These are phyloP conservation scores for Xylaria palmicola DNA, from an alignment of 495 filamentous ascomycete species.

Conservation along the genomic window DNA sequence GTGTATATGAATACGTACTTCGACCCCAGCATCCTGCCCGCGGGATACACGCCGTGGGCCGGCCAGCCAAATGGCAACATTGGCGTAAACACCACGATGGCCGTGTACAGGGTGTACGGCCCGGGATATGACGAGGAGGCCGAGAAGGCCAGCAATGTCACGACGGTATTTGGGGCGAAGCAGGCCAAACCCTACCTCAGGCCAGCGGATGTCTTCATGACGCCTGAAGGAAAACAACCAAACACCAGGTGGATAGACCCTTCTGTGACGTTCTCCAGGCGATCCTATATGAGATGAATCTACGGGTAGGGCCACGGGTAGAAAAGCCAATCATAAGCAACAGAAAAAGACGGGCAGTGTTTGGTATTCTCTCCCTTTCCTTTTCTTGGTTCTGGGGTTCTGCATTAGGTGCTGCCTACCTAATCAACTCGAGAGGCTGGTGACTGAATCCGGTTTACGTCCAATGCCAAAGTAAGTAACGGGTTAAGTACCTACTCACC, in stretches of 20 bases:
- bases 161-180: conserved; percentile 40
- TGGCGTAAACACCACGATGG: conserved; percentile 36
- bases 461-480: too few relatives aligned
- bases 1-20: conserved; percentile 55
- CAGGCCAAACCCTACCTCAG: conserved; percentile 44
- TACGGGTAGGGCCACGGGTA: too few relatives aligned
- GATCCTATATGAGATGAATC: not conserved
- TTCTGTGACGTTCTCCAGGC: conserved; percentile 13
- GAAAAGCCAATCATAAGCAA: too few relatives aligned
- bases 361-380: too few relatives aligned
- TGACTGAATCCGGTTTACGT: too few relatives aligned
- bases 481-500: too few relatives aligned
- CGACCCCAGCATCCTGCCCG: conserved; percentile 49
- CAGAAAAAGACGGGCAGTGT: too few relatives aligned
- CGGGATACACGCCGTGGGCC: conserved; percentile 57
- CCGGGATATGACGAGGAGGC: conserved; percentile 55
- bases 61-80: conserved; percentile 4
- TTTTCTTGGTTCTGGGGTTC: too few relatives aligned
- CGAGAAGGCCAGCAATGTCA: conserved; percentile 40
- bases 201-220: conserved; percentile 56
- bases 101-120: conserved; percentile 54
- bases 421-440: too few relatives aligned
- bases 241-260: conserved; percentile 57
- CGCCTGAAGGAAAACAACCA: conserved; percentile 44
- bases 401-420: too few relatives aligned